A percentile compares a stretch with the other conserved stretches of the same genome.
Conservation (phyloP, 768 basidiomycete genomes). For the Bullera alba region DNA sequence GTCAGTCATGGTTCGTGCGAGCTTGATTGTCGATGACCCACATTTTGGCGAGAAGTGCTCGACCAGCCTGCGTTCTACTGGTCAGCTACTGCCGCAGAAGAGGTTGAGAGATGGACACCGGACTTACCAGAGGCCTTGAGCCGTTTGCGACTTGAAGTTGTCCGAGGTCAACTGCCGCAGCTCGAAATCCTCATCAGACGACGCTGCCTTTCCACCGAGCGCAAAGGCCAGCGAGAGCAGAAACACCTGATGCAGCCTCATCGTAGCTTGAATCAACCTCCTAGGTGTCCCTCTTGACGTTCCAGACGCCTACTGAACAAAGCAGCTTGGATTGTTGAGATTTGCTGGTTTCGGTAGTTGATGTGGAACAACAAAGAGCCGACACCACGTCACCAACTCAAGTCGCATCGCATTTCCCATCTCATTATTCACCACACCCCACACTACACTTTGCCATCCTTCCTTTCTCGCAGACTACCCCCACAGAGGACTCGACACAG, state of each 20-base stretch:
- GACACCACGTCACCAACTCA: background rate
- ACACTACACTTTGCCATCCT: background rate
- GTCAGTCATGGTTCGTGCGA: background rate
- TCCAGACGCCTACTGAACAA: background rate
- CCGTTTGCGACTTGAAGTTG: constrained; percentile 36
- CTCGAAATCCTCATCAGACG: constrained; percentile 22
- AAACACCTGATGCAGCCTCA: constrained; percentile 7
- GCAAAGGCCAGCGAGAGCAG: constrained; percentile 10
- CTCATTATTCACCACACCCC: background rate
- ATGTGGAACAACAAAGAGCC: background rate
- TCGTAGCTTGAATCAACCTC: background rate
- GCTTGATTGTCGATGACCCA: constrained; percentile 5
- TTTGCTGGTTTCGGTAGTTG: background rate
- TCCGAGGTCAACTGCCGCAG: constrained; percentile 42
- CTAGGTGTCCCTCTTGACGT: too few species aligned
- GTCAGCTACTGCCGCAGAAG: background rate
- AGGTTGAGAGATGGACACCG: background rate
- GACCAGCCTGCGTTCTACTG: constrained; percentile 54
- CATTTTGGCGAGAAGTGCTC: constrained; percentile 87
- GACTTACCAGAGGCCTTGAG: constrained; percentile 44
- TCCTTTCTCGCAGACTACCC: background rate
- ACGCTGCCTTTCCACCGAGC: background rate
- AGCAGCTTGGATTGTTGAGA: background rate
- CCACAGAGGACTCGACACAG: background rate
- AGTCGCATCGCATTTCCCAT: background rate